A percentile compares a stretch with the other conserved stretches of the same genome.
Conservation (phyloP, 2,329 filamentous ascomycete species). For the Alternaria triticina region DNA sequence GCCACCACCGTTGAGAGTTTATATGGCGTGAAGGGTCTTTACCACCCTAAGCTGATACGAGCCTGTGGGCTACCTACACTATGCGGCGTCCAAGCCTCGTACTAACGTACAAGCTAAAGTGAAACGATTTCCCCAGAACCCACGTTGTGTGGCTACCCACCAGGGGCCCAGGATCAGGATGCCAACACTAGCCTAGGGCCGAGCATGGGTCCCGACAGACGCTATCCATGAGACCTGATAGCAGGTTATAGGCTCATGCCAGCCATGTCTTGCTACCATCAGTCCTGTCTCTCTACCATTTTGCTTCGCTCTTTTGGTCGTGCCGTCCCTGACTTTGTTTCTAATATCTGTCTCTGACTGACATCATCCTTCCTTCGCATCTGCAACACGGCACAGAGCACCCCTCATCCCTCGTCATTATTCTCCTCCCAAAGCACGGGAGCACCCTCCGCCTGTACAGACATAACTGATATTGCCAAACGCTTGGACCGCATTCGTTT, state of each 20-base stretch:
- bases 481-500: constrained; percentile 35
- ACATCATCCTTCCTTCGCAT: constrained; percentile 17
- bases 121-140: constrained; percentile 49
- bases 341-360: constrained; percentile 22
- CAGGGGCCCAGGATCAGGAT: constrained; percentile 35
- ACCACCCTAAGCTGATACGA: constrained; percentile 9
- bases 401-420: constrained; percentile 32
- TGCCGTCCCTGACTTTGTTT: constrained; percentile 16
- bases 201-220: constrained; percentile 30
- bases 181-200: constrained; percentile 35
- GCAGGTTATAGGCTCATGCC: constrained; percentile 46
- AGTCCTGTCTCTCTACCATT: constrained; percentile 26
- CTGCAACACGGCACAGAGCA: constrained; percentile 29
- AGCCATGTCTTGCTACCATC: constrained; percentile 37
- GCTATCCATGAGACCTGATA: constrained; percentile 43
- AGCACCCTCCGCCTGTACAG: constrained; percentile 30
- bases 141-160: constrained; percentile 45
- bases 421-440: constrained; percentile 29
- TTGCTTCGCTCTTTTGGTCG: constrained; percentile 17
- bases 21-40: constrained; percentile 11
- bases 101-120: constrained; percentile 33
- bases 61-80: constrained; percentile 22
- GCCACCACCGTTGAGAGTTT: constrained; percentile 27
- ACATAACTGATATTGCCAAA: constrained; percentile 28
- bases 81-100: constrained; percentile 27